Conservation (phyloP, 2,329 filamentous ascomycete genomes). For the Akanthomyces dipterigenus region DNA sequence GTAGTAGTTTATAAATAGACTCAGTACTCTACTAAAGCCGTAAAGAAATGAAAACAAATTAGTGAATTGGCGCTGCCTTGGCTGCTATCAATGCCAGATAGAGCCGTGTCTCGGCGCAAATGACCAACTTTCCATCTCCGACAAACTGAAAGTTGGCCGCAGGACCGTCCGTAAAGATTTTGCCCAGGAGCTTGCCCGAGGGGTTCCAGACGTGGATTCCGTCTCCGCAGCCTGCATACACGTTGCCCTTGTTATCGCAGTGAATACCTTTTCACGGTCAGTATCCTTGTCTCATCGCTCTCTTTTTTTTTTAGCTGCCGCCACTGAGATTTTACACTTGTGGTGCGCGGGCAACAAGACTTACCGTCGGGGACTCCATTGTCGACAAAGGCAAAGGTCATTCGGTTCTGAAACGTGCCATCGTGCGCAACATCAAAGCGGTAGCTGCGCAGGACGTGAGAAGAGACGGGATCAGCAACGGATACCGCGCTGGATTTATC, state of each 20-base stretch:
- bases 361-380: constrained; percentile 52
- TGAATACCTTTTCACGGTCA: constrained; percentile 41
- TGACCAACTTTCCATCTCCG: constrained; percentile 28
- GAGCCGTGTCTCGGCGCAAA: constrained; percentile 28
- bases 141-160: constrained; percentile 41
- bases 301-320: background rate
- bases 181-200: constrained; percentile 43
- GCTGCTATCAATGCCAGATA: constrained; percentile 26
- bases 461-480: background rate
- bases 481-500: background rate
- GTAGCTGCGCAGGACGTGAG: constrained; percentile 27
- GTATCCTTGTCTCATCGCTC: too few relatives aligned
- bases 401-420: constrained; percentile 40
- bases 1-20: too few relatives aligned
- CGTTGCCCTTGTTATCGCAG: constrained; percentile 46
- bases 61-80: constrained; percentile 12
- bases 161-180: constrained; percentile 44
- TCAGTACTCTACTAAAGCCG: too few relatives aligned
- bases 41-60: background rate
- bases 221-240: constrained; percentile 45
- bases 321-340: background rate
- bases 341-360: constrained; percentile 8
- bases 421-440: constrained; percentile 38
- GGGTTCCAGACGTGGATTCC: constrained; percentile 43
- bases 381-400: constrained; percentile 50